Evolutionary conservation across 176 grass and related monocot species (phyloP).

Genomic region (Elymus sibiricus): DNA sequence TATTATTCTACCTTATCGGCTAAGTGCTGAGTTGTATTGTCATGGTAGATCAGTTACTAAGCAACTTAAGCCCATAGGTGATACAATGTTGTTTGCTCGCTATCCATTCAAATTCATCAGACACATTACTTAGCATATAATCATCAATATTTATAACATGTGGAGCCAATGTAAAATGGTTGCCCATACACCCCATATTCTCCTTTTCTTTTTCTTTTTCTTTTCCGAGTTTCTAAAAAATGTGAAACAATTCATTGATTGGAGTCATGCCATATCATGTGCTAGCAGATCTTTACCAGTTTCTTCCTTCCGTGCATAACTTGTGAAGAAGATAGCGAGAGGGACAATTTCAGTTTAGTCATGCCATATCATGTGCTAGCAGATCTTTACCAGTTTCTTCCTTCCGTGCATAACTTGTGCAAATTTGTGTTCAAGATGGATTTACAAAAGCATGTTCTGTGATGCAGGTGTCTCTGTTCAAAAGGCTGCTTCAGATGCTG

Average conservation of each 20-base stretch:
- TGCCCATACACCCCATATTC: too few relatives aligned
- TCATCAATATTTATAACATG: not conserved
- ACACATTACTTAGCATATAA: not conserved
- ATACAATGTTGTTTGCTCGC: not conserved
- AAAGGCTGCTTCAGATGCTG: conserved; percentile 95
- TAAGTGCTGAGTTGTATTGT: not conserved
- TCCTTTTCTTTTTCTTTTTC: too few relatives aligned
- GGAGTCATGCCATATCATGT: too few relatives aligned
- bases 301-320: not conserved
- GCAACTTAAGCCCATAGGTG: not conserved
- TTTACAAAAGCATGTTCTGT: conserved; percentile 18
- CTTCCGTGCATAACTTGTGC: not conserved
- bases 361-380: too few relatives aligned
- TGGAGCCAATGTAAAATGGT: not conserved
- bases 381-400: not conserved
- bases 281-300: too few relatives aligned
- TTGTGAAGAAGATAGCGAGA: conserved; percentile 13
- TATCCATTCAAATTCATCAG: not conserved
- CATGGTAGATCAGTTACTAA: not conserved
- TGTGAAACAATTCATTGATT: too few relatives aligned
- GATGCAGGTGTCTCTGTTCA: conserved; percentile 87
- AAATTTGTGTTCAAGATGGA: not conserved
- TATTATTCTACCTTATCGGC: not conserved
- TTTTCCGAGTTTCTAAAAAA: too few relatives aligned
- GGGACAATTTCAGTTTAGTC: not conserved